Base-by-base conservation (phyloP, 345 rosid species). In the Hibiscus syriacus region DNA sequence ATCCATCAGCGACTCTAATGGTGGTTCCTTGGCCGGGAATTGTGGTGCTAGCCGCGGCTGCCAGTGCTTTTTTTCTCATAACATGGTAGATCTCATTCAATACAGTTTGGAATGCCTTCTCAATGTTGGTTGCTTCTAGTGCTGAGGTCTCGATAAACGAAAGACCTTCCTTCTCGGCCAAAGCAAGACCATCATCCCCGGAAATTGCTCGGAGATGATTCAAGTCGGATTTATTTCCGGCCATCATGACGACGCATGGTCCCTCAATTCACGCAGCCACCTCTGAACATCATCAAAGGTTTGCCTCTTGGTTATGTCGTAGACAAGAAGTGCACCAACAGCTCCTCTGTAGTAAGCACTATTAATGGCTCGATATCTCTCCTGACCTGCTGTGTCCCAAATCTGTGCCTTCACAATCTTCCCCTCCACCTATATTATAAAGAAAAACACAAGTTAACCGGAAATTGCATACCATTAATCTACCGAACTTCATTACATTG, bases 361-460 rank as follows among this genome's bases (percentile, higher is more conserved):
- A 34, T 6, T 34, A 9, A 34, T 34, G 7, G 38, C 38, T 34
- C 38, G 5, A 34, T 34, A 88, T 67, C 94, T 76, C 74, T 88
- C 91, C 57, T 88, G 94, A 19, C 94, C 94, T 29, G 91, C 94
- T 1, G 91, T 86, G 46, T 88, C 94, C 94, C 89, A 86, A 43
- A 88, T 88, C 86, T 88, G 89, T n/a, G n/a, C n/a, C n/a, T n/a
- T n/a, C n/a, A n/a, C n/a, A n/a, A n/a, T n/a, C n/a, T n/a, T n/a
- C n/a, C n/a, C n/a, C n/a, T n/a, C n/a, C n/a, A n/a, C n/a, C n/a
- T n/a, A n/a, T n/a, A n/a, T n/a, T n/a, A n/a, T n/a, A n/a, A n/a
- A n/a, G n/a, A n/a, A n/a, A n/a, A n/a, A n/a, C n/a, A n/a, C n/a
- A n/a, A n/a, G n/a, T n/a, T 17, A 65, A 34, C 2, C 3, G 4